A percentile compares a stretch with the other conserved stretches of the same genome.
These are phyloP conservation scores for Tulasnella sp. DNA, from an alignment of 768 basidiomycete genomes.

Conservation along the genomic window DNA sequence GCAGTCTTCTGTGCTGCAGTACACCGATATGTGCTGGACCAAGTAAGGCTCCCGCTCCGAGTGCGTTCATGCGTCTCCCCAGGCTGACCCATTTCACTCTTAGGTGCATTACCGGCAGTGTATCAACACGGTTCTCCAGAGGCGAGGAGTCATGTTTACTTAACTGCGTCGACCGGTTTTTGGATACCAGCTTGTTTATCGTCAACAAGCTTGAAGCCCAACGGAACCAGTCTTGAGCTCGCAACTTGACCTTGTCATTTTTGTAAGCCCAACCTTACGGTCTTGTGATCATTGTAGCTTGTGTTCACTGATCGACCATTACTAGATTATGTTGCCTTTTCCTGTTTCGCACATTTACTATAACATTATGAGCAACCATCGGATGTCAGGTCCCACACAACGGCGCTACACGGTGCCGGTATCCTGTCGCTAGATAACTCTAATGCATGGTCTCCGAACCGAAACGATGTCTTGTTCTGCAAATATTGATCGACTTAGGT, in stretches of 20 bases:
- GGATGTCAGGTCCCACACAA: background rate
- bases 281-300: background rate
- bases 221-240: conserved; percentile 12
- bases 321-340: background rate
- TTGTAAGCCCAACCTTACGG: background rate
- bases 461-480: background rate
- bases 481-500: no score
- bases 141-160: conserved; percentile 79
- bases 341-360: background rate
- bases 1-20: conserved; percentile 57
- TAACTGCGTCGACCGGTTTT: conserved; percentile 91
- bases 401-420: background rate
- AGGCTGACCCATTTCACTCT: background rate
- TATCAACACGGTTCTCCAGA: conserved; percentile 76
- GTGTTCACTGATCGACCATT: background rate
- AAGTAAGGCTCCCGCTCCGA: conserved; percentile 59
- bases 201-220: conserved; percentile 55
- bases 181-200: conserved; percentile 84
- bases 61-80: background rate
- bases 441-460: background rate
- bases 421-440: background rate
- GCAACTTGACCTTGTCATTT: background rate
- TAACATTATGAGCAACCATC: background rate
- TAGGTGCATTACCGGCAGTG: conserved; percentile 81
- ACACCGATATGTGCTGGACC: conserved; percentile 90